Percentiles rank a stretch among this genome's conserved stretches.
phyloP scores from a whole-genome alignment of 2,329 filamentous ascomycete species.

The Thelonectria rubi region DNA sequence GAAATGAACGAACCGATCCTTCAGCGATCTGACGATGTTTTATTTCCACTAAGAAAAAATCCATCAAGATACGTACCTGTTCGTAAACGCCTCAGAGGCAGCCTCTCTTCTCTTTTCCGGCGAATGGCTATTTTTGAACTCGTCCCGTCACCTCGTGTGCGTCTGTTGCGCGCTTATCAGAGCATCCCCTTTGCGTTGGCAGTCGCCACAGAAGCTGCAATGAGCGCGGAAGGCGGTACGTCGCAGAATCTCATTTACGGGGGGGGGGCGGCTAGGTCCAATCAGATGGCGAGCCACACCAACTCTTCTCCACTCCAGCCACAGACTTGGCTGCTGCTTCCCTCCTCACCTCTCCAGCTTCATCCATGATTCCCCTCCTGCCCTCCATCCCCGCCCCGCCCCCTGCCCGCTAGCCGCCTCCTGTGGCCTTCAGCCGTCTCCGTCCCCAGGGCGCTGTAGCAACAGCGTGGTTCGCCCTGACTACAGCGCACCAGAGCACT shows the following conservation, averaged over 20 bases:
- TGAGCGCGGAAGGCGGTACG: slow-evolving; percentile 6
- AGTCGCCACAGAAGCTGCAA: slow-evolving; percentile 1
- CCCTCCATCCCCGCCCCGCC: neutral
- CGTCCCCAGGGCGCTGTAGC: neutral
- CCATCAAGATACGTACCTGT: neutral
- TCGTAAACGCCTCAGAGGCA: neutral
- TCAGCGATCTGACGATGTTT: neutral
- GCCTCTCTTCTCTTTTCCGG: neutral
- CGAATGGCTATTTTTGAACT: slow-evolving; percentile 1
- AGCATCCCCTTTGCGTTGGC: slow-evolving; percentile 12
- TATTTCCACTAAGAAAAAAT: neutral
- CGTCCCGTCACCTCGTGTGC: slow-evolving; percentile 14
- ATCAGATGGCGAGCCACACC: slow-evolving; percentile 20
- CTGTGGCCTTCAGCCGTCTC: slow-evolving; percentile 5
- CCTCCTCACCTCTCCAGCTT: neutral
- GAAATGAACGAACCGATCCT: slow-evolving; percentile 11
- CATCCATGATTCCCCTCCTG: slow-evolving; percentile 5
- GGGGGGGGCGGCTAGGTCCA: slow-evolving; percentile 12
- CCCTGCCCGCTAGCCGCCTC: slow-evolving; percentile 1
- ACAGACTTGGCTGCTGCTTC: slow-evolving; percentile 10
- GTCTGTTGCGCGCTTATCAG: slow-evolving; percentile 20
- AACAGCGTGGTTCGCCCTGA: neutral
- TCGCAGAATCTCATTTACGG: slow-evolving; percentile 6
- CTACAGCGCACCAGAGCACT: neutral
- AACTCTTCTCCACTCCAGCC: slow-evolving; percentile 23